Base-by-base conservation (phyloP, 306 rosid genomes). In the Ormosia emarginata region DNA sequence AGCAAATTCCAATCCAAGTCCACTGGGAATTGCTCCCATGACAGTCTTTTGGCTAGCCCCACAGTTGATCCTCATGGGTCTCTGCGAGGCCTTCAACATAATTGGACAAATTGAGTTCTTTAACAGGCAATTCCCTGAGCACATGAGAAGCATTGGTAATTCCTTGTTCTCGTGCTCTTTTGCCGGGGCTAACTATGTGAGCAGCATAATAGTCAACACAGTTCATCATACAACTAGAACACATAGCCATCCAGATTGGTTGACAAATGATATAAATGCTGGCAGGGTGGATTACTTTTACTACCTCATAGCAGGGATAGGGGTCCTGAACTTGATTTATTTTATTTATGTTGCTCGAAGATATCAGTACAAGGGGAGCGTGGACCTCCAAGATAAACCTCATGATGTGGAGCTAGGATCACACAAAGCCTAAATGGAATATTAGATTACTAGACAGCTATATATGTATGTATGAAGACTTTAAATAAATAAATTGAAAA, bases 281-380 rank as follows among this genome's bases (percentile, higher is more conserved):
- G 97, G 97, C 0, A 90, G 89, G 58, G 1, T 93, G n/a, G 97
- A 94, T 46, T 88, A 86, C 67, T 91, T 89, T 69, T 94, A 90
- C 77, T 94, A 59, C 30, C 67, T 93, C 0, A 1, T 94, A 4
- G 97, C 93, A 0, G 88, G 66, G 46, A 63, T 86, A 3, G 87
- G 88, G 1, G 67, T 66, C 7, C 2, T 88, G 7, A 93, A 91
- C 64, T 34, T 90, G 4, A 2, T 85, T 30, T 86, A 58, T 78
- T 94, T 89, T 50, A 3, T 91, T 0, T 83, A 63, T 9, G 77
- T 80, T 57, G 83, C 97, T 17, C 71, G 36, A 5, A 37, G 73
- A 9, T 94, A 89, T 74, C 81, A 74, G 43, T 93, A 94, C 80
- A 93, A 88, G 83, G 84, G 77, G 6, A 63, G 8, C 30, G 74